Evolutionary conservation across 1,139 yeast species (phyloP), one percentile per base, ranked within the genome.

Genomic region (Candida sp.): DNA sequence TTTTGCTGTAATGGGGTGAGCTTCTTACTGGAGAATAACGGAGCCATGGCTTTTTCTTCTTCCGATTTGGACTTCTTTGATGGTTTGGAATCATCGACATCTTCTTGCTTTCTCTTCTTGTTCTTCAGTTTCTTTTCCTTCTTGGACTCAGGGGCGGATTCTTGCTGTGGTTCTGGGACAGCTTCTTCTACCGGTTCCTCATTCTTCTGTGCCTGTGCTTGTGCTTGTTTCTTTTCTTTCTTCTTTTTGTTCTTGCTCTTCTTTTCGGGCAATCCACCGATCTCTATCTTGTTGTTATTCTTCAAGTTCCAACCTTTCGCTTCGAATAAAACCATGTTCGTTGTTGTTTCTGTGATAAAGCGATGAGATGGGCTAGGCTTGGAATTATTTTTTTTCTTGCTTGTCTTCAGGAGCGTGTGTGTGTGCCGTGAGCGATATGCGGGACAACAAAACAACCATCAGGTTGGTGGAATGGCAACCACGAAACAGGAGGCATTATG

Each of bases 1-100:
- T 94, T 96, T 62, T 89, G 91, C 68, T 96, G 99, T 58, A 96
- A 73, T 12, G 98, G 97, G 0, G 98, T 93, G 48, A 94, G 73
- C 51, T 87, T 86, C 1, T 75, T 59, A 35, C 61, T 53, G 3
- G 57, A 51, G 4, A 64, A 61, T 31, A 65, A 53, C 4, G 74
- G 66, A 2, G 65, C 45, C 23, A 31, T 48, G 7, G 32, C 9
- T 22, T 37, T 32, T 33, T 34, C 35, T 33, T 25, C 12, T 27
- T 34, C 40, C 28, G 33, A 7, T 27, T 44, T 46, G 7, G 35
- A 27, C 22, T 28, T 22, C n/a, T 44, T 28, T 6, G 27, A 5
- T 17, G 35, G 22, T 9, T 44, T 34, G 12, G n/a, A 28, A 8
- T 51, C 51, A 42, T 47, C 55, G 33, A 49, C 48, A 31, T 52